Evolutionary conservation across 2,329 filamentous ascomycete species (phyloP).

Genomic region (Lecanicillium sp.): DNA sequence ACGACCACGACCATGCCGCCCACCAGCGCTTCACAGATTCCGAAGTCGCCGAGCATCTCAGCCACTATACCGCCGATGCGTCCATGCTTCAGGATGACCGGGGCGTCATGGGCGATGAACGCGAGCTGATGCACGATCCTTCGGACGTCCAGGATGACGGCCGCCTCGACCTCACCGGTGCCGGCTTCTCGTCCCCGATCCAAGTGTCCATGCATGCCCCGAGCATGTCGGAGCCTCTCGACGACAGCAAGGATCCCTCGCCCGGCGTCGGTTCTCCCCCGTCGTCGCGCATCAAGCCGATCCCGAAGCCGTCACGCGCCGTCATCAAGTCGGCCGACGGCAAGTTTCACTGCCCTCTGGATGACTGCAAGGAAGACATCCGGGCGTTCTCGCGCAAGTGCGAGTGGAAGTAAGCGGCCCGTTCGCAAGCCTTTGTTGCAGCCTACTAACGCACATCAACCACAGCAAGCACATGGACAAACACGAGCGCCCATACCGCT

Average conservation of each 20-base stretch:
- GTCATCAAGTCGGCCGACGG: constrained; percentile 58
- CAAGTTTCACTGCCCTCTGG: constrained; percentile 68
- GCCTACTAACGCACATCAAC: constrained; percentile 9
- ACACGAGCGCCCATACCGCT: constrained; percentile 89
- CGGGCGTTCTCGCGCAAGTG: constrained; percentile 73
- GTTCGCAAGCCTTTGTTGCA: background rate
- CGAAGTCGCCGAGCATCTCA: constrained; percentile 34
- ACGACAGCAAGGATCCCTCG: constrained; percentile 26
- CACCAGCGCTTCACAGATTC: constrained; percentile 35
- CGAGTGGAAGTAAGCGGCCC: constrained; percentile 76
- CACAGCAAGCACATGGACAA: constrained; percentile 96
- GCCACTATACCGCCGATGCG: constrained; percentile 33
- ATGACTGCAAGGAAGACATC: constrained; percentile 58
- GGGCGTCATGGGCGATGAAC: constrained; percentile 24
- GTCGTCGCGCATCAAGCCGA: constrained; percentile 39
- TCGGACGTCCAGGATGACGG: constrained; percentile 28
- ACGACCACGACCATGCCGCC: constrained; percentile 32
- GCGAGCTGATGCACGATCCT: constrained; percentile 23
- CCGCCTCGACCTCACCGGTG: constrained; percentile 28
- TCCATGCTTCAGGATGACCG: constrained; percentile 29
- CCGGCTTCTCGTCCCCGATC: constrained; percentile 26
- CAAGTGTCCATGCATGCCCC: constrained; percentile 22
- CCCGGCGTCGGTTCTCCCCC: constrained; percentile 24
- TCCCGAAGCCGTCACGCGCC: constrained; percentile 51
- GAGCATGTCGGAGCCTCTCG: constrained; percentile 22